Evolutionary conservation across 257 asterid species (phyloP), one percentile per base, ranked within the genome.

Genomic region (Ilex asprella): DNA sequence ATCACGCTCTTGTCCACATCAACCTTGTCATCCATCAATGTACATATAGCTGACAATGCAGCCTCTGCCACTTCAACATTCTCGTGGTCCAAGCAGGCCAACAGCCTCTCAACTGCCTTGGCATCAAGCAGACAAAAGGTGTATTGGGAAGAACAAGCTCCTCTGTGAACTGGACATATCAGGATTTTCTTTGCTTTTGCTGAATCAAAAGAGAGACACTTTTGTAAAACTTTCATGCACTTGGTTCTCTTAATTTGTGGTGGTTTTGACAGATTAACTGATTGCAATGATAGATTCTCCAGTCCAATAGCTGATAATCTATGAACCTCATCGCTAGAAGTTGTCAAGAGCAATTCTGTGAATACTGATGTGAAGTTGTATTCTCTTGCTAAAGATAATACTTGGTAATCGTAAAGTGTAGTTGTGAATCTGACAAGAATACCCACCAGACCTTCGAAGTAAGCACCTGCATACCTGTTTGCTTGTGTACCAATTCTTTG

Each of bases 381-480:
- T 21, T 68, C 76, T 62, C 76, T 79, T 54, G 81, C 95, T 0
- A 80, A 60, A 13, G 55, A 65, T 43, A 89, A 54, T 31, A 89
- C 78, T 56, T 84, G 89, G 65, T 79, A 80, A 53, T 89, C 97
- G 16, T 86, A 81, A 64, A 86, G 54, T 31, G 95, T 86, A 39
- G 89, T 75, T 10, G 97, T 89, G 67, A 86, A 70, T 70, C 97
- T 81, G 64, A 83, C 93, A 30, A 89, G 87, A 62, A 79, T 69
- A 15, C 89, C 95, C 65, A 84, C 89, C 2, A 89, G 84, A 39
- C 96, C 97, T 73, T 89, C 95, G 16, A 89, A 76, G 68, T 84
- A 89, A 50, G 81, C 53, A 64, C 64, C 72, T n/a, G 81, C 74
- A 55, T 86, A 73, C 69, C 84, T 76, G 82, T 89, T 84, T 71